Evolutionary conservation across 108 stramenopile genomes (phyloP).

Genomic region (Parietichytrium sp.): DNA sequence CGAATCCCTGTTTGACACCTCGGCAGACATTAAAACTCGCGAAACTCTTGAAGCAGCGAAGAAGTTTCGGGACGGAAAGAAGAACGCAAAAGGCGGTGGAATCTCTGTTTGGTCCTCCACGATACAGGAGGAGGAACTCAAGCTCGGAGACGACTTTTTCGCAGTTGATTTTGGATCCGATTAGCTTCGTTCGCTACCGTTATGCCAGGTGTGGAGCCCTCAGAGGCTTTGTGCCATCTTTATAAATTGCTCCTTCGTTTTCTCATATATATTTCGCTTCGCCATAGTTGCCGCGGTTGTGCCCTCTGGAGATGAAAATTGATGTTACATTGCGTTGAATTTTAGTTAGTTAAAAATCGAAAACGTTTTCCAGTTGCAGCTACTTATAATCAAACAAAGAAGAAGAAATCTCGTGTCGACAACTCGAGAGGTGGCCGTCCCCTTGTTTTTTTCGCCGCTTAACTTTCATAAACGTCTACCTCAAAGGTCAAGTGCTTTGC

Average conservation of each 20-base stretch:
- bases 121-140: background rate
- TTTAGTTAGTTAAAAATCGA: no score
- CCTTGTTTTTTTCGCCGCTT: no score
- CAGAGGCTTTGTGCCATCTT: no score
- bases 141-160: slow-evolving; percentile 13
- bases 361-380: no score
- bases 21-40: background rate
- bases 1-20: background rate
- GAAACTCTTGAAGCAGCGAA: background rate
- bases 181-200: background rate
- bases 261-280: background rate
- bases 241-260: no score
- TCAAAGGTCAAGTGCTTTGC: no score
- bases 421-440: no score
- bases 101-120: background rate
- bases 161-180: background rate
- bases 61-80: background rate
- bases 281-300: background rate
- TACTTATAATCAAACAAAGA: no score
- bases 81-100: background rate
- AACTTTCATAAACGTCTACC: no score
- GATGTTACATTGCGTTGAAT: background rate
- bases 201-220: background rate
- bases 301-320: background rate
- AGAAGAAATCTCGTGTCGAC: no score